Evolutionary conservation across 2,329 filamentous ascomycete genomes (phyloP).

Genomic region (Aureobasidium sp.): DNA sequence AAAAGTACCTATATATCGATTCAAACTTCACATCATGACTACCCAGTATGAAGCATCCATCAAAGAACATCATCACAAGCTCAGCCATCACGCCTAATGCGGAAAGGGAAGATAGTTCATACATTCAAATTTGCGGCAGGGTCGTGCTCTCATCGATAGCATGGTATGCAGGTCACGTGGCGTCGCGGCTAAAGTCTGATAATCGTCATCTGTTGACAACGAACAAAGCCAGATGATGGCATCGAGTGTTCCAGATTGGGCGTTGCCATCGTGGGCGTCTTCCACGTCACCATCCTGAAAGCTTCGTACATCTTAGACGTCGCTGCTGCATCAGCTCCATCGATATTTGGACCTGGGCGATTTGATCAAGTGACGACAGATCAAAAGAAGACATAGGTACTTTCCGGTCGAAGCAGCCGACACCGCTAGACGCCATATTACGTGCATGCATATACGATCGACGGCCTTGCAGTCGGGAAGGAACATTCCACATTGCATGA

Average conservation of each 20-base stretch:
- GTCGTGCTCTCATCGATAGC: background rate
- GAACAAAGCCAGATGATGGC: background rate
- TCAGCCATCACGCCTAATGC: background rate
- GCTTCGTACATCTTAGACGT: background rate
- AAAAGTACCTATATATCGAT: too few species aligned
- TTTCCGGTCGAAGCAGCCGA: background rate
- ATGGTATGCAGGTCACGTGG: background rate
- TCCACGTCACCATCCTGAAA: background rate
- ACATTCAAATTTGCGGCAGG: background rate
- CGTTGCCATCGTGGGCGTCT: background rate
- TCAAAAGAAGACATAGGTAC: background rate
- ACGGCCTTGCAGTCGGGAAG: slow-evolving; percentile 1
- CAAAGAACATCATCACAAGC: too few species aligned
- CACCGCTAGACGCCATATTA: slow-evolving; percentile 2
- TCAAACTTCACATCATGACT: too few species aligned
- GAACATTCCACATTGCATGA: slow-evolving; percentile 6
- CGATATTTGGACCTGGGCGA: background rate
- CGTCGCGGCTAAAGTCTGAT: background rate
- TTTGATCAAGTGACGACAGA: background rate
- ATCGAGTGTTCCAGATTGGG: background rate
- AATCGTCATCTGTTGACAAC: background rate
- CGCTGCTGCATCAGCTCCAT: background rate
- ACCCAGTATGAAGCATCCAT: background rate
- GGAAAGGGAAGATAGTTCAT: background rate
- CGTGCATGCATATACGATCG: slow-evolving; percentile 1